phyloP scores from a whole-genome alignment of 352 stramenopile species.

The Halophytophthora batemanensis region DNA sequence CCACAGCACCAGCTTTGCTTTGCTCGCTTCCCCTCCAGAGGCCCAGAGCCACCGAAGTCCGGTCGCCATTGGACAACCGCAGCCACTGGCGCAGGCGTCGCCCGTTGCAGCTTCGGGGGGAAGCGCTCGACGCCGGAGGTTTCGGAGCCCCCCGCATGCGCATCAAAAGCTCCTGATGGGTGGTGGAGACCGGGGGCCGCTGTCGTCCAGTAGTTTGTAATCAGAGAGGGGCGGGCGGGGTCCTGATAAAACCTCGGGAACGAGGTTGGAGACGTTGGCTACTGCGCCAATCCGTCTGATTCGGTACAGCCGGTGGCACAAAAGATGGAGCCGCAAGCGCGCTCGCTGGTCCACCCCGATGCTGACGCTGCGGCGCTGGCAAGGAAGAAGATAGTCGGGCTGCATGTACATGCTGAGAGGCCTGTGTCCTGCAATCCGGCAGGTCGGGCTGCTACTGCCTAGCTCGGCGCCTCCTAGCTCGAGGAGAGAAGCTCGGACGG shows the following conservation, averaged over 20 bases:
- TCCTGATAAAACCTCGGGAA: slow-evolving; percentile 4
- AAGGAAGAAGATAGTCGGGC: too few species aligned
- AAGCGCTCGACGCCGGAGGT: slow-evolving; percentile 1
- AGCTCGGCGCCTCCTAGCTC: too few species aligned
- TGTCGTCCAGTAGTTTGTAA: slow-evolving; percentile 37
- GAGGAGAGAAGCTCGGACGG: too few species aligned
- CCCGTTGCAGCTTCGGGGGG: slow-evolving; percentile 10
- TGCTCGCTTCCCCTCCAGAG: slow-evolving; percentile 6
- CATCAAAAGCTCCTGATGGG: neutral
- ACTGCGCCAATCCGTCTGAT: too few species aligned
- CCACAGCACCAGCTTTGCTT: too few species aligned
- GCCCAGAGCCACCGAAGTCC: slow-evolving; percentile 28
- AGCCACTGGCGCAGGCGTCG: neutral
- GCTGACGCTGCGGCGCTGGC: too few species aligned
- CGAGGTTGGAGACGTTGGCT: neutral
- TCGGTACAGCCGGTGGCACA: too few species aligned
- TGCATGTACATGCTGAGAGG: too few species aligned
- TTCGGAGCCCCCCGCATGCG: neutral
- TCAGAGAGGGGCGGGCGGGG: neutral
- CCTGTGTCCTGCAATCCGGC: too few species aligned
- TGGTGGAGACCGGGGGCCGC: slow-evolving; percentile 11
- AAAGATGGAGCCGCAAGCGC: neutral
- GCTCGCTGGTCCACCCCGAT: too few species aligned
- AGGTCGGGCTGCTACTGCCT: too few species aligned
- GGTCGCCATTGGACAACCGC: slow-evolving; percentile 20